Evolutionary conservation across 2,329 filamentous ascomycete species (phyloP).

Genomic region (Fusarium aywerte): DNA sequence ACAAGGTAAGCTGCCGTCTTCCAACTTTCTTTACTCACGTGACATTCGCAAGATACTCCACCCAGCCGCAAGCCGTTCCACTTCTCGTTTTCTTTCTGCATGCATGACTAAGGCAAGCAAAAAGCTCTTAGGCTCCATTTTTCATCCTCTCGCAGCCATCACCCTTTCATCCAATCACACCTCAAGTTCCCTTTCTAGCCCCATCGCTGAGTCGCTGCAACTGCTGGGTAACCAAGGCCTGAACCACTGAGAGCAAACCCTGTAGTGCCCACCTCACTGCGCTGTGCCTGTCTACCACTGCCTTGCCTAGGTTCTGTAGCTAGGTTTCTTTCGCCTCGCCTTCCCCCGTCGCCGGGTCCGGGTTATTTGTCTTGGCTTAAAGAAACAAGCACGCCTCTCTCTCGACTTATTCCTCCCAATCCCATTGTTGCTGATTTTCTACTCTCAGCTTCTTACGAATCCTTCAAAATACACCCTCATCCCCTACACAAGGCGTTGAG

Average conservation of each 20-base stretch:
- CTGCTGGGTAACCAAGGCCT: constrained; percentile 36
- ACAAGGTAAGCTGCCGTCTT: neutral
- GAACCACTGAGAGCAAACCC: constrained; percentile 31
- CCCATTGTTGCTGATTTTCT: constrained; percentile 40
- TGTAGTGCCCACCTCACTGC: constrained; percentile 20
- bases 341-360: constrained; percentile 36
- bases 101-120: constrained; percentile 31
- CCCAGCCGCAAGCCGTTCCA: neutral
- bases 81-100: constrained; percentile 6
- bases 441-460: constrained; percentile 31
- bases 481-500: constrained; percentile 53
- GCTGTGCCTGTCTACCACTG: constrained; percentile 31
- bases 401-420: constrained; percentile 40
- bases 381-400: constrained; percentile 41
- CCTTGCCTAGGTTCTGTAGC: constrained; percentile 23
- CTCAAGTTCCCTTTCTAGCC: neutral
- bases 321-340: constrained; percentile 33
- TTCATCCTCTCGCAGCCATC: constrained; percentile 25
- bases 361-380: constrained; percentile 33
- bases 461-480: constrained; percentile 44
- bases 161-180: constrained; percentile 29
- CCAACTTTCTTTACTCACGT: constrained; percentile 46
- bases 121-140: constrained; percentile 13
- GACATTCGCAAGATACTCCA: constrained; percentile 4
- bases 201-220: constrained; percentile 33